These are phyloP conservation scores for Cryptococcus hybrid DNA, from an alignment of 1,284 basidiomycete genomes.

Conservation along the genomic window DNA sequence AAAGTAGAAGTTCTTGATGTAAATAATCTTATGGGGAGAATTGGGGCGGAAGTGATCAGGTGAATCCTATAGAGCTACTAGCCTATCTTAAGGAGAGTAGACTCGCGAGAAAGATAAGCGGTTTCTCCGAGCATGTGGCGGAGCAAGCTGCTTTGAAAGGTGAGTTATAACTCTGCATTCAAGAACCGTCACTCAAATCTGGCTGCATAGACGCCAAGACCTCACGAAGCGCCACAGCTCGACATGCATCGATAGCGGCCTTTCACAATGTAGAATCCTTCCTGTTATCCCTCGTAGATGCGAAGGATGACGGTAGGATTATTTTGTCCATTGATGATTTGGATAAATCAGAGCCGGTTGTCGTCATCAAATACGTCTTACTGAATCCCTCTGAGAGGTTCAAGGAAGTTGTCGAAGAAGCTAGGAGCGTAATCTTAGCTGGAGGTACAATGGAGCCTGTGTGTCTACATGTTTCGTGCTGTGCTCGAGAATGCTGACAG, in stretches of 20 bases:
- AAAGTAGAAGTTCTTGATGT: constrained; percentile 45
- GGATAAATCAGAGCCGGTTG: constrained; percentile 13
- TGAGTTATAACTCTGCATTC: background rate
- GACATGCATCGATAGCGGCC: constrained; percentile 62
- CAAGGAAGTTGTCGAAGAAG: constrained; percentile 71
- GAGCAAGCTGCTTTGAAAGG: constrained; percentile 56
- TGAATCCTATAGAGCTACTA: constrained; percentile 80
- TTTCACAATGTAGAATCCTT: constrained; percentile 83
- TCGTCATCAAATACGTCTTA: constrained; percentile 85
- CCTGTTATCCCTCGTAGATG: constrained; percentile 74
- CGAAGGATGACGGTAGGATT: constrained; percentile 68
- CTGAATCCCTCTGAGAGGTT: constrained; percentile 93
- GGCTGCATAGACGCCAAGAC: constrained; percentile 8
- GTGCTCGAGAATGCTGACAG: background rate
- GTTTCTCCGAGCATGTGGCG: constrained; percentile 70
- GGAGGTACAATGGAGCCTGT: constrained; percentile 98
- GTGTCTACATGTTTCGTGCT: constrained; percentile 16
- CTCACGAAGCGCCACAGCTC: constrained; percentile 9
- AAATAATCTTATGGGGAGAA: constrained; percentile 60
- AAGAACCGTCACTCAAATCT: background rate
- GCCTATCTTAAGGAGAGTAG: constrained; percentile 82
- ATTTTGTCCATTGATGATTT: constrained; percentile 51
- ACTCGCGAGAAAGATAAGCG: constrained; percentile 67
- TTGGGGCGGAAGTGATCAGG: constrained; percentile 67
- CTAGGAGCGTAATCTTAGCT: constrained; percentile 80